phyloP scores from a whole-genome alignment of 1,284 basidiomycete genomes.

The Moesziomyces antarcticus region DNA sequence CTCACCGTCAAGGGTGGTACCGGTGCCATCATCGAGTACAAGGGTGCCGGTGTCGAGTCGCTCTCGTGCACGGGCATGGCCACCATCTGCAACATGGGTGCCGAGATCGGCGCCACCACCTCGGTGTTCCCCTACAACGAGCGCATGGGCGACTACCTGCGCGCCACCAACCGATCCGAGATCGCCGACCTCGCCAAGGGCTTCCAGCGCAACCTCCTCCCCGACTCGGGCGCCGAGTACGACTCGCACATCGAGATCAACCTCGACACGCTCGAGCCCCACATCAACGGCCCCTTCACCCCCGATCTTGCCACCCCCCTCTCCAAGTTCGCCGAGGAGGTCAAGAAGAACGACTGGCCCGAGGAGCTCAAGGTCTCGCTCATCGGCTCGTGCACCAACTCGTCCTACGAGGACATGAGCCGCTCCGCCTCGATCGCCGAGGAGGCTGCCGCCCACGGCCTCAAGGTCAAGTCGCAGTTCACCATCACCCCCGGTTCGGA shows the following conservation, averaged over 20 bases:
- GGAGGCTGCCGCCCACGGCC: constrained; percentile 86
- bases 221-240: constrained; percentile 91
- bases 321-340: constrained; percentile 91
- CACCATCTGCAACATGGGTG: constrained; percentile 99
- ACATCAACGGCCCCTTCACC: constrained; percentile 94
- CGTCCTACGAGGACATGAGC: constrained; percentile 99
- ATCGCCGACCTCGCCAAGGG: constrained; percentile 90
- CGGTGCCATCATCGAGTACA: constrained; percentile 68
- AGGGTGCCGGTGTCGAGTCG: constrained; percentile 82
- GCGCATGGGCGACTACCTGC: constrained; percentile 91
- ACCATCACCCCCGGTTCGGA: constrained; percentile 98
- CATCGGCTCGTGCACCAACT: constrained; percentile 99
- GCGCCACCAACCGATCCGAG: constrained; percentile 88
- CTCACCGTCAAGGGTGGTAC: constrained; percentile 68
- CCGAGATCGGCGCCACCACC: constrained; percentile 98
- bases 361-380: constrained; percentile 95
- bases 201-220: constrained; percentile 90
- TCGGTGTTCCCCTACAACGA: constrained; percentile 98
- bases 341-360: constrained; percentile 97
- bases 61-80: constrained; percentile 99
- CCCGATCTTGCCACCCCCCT: constrained; percentile 73
- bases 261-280: constrained; percentile 94
- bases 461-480: constrained; percentile 91
- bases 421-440: constrained; percentile 93
- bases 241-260: constrained; percentile 95